Base-by-base conservation (phyloP, 2,329 filamentous ascomycete species). In the Trichoderma asperellum region DNA sequence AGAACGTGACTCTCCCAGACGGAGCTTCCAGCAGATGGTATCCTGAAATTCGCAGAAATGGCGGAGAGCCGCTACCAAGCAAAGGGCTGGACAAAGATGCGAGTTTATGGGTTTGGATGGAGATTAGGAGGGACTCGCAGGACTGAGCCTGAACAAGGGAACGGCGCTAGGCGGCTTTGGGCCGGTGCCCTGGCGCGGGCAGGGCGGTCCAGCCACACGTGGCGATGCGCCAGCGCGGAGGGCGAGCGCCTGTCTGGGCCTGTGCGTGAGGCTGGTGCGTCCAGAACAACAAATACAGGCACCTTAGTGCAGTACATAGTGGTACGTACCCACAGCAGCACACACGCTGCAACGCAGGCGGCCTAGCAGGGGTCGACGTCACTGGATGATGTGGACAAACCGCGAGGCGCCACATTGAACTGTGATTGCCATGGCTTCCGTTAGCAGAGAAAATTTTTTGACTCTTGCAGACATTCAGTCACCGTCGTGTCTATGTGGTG, bases 121-220 rank as follows among this genome's bases (percentile, higher is more conserved):
- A 73, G 73, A 75, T 76, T 72, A 72, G 75, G 77, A 78, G 76
- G 40, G 75, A 75, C 72, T 76, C 73, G 72, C 75, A 74, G 73
- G 73, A 74, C 75, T 72, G 75, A 78, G 77, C 77, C 76, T 73
- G 40, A 73, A 78, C 71, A 66, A 74, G 71, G 73, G 71, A 72
- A 75, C 18, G 61, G 21, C 35, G 18, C 52, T 75, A 76, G 74
- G 70, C 69, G 61, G 53, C 62, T 72, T 64, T 68, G 71, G 68
- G 68, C 70, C 68, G 67, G 52, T 69, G 70, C 71, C 71, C 69
- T 70, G 73, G 70, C 70, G 32, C 35, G 6, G 35, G 35, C 35
- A 70, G 32, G 71, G 65, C 68, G 12, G 58, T 18, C 52, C 53
- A 69, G 68, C 68, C 68, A 70, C 68, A 68, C 68, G 68, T 70